Evolutionary conservation across 2,329 filamentous ascomycete genomes (phyloP).

Genomic region (Furcasterigmium sp.): DNA sequence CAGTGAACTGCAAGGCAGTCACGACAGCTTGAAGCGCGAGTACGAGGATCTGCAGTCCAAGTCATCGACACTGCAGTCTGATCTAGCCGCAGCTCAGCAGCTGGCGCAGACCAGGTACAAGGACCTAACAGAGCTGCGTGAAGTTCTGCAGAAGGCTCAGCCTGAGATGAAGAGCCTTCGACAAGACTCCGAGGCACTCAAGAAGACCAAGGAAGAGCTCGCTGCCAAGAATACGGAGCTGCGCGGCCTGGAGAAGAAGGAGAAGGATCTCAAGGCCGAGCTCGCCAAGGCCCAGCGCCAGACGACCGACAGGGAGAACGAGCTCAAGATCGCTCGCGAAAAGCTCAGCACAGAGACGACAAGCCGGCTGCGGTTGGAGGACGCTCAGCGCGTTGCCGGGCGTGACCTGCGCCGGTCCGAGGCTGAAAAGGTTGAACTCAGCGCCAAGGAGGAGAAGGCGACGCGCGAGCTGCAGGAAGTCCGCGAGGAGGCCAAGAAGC

Average conservation of each 20-base stretch:
- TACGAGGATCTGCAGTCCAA: constrained; percentile 67
- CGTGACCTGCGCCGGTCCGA: constrained; percentile 76
- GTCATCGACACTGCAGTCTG: constrained; percentile 67
- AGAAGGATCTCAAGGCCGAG: constrained; percentile 76
- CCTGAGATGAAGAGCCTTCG: constrained; percentile 77
- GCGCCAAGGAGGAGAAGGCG: constrained; percentile 67
- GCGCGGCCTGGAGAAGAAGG: constrained; percentile 70
- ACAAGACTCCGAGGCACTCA: constrained; percentile 70
- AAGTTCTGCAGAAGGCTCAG: constrained; percentile 77
- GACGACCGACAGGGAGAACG: constrained; percentile 66
- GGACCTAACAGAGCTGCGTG: constrained; percentile 74
- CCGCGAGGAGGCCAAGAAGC: constrained; percentile 66
- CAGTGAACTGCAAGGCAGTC: constrained; percentile 55
- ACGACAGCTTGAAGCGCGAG: constrained; percentile 47
- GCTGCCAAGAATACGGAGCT: constrained; percentile 54
- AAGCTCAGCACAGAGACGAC: constrained; percentile 72
- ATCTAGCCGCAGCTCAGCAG: constrained; percentile 80
- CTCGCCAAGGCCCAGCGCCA: constrained; percentile 65
- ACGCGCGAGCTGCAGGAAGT: constrained; percentile 64
- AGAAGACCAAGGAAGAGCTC: constrained; percentile 70
- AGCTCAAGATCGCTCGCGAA: constrained; percentile 73
- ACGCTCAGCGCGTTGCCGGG: constrained; percentile 67
- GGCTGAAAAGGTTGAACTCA: constrained; percentile 71
- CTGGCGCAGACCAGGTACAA: constrained; percentile 84
- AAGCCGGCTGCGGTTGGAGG: constrained; percentile 68